Percentiles rank a stretch among this genome's conserved stretches.
phyloP scores from a whole-genome alignment of 805 yeast genomes.

The Yarrowia sp. region DNA sequence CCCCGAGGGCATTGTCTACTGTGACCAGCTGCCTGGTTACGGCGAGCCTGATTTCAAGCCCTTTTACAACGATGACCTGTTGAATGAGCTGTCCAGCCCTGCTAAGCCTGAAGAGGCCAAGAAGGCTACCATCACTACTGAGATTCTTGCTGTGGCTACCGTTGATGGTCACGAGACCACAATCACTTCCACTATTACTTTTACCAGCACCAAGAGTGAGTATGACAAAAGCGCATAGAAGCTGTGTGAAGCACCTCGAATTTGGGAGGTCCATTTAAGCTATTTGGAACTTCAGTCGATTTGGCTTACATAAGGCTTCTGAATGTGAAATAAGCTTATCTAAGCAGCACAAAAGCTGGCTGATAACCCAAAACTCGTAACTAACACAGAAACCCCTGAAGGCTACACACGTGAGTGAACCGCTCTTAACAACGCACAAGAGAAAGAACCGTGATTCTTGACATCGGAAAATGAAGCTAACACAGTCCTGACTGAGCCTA shows the following conservation, averaged over 20 bases:
- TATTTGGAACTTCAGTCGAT: too few species aligned
- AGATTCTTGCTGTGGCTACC: neutral
- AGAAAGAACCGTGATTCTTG: too few species aligned
- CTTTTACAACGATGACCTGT: conserved; percentile 1
- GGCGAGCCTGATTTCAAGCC: conserved; percentile 6
- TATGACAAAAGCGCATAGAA: neutral
- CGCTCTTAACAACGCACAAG: too few species aligned
- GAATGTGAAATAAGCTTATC: too few species aligned
- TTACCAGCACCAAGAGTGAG: conserved; percentile 6
- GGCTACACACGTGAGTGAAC: neutral
- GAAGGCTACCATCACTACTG: conserved; percentile 1
- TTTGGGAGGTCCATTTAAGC: too few species aligned
- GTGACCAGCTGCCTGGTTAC: conserved; percentile 20
- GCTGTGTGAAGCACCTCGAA: too few species aligned
- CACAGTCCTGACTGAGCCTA: conserved; percentile 2
- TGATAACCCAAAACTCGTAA: neutral
- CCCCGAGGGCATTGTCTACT: conserved; percentile 54
- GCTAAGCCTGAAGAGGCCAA: too few species aligned
- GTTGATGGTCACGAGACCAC: neutral
- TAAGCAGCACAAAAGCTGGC: too few species aligned
- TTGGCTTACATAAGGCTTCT: too few species aligned
- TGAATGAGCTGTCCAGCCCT: neutral
- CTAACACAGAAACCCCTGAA: neutral
- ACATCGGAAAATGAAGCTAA: neutral
- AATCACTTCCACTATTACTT: neutral